Conservation (phyloP, 192 early-diverging fungal species). For the Coemansia reversa region DNA sequence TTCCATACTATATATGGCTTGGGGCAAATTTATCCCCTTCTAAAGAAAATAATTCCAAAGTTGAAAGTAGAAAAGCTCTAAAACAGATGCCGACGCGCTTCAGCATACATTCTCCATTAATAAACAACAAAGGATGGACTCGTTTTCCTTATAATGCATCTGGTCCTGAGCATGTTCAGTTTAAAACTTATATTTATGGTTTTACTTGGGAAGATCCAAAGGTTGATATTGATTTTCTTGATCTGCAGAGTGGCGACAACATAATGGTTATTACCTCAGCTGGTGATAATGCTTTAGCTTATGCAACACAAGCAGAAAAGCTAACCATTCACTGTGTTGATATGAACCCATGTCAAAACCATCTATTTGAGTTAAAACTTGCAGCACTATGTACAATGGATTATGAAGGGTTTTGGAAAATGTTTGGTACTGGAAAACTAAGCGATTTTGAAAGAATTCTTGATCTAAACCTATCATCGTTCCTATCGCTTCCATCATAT, state of each 20-base stretch:
- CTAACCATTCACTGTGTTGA: conserved; percentile 77
- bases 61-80: neutral
- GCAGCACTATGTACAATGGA: conserved; percentile 62
- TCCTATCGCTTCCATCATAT: conserved; percentile 68
- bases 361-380: conserved; percentile 83
- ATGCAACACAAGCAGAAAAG: conserved; percentile 67
- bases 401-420: conserved; percentile 70
- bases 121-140: conserved; percentile 13
- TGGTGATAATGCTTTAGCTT: conserved; percentile 80
- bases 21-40: conserved; percentile 29
- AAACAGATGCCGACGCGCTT: neutral
- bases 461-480: conserved; percentile 67
- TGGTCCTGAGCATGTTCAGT: conserved; percentile 63
- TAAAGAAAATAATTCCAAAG: too few species aligned
- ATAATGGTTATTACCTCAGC: conserved; percentile 83
- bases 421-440: conserved; percentile 74
- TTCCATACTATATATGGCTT: conserved; percentile 87
- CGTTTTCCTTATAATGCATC: conserved; percentile 59
- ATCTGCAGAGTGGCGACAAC: conserved; percentile 63
- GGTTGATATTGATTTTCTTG: conserved; percentile 67
- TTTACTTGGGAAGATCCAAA: conserved; percentile 88
- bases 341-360: conserved; percentile 92
- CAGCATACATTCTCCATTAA: too few species aligned
- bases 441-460: conserved; percentile 63
- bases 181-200: conserved; percentile 81